These are phyloP conservation scores for Penicillium maclennaniae DNA, from an alignment of 495 filamentous ascomycete genomes.

Conservation along the genomic window DNA sequence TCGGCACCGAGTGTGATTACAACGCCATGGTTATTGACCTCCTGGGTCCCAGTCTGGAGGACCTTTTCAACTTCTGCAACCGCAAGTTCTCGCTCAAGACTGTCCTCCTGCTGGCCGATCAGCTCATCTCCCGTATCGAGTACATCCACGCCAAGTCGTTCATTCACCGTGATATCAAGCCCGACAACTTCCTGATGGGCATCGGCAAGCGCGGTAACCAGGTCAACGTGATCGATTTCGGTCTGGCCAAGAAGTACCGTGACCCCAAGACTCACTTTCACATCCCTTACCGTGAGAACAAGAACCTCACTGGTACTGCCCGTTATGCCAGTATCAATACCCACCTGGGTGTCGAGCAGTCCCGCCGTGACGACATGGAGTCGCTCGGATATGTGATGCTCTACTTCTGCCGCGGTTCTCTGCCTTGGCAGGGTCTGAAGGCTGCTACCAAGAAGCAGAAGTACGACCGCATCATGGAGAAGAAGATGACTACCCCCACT, in stretches of 20 bases:
- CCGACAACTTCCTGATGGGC: slow-evolving; percentile 99
- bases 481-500: slow-evolving; percentile 99
- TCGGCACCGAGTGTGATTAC: slow-evolving; percentile 99
- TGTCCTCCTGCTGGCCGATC: slow-evolving; percentile 95
- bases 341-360: slow-evolving; percentile 97
- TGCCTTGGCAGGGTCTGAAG: slow-evolving; percentile 99
- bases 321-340: slow-evolving; percentile 99
- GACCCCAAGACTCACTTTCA: slow-evolving; percentile 99
- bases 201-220: slow-evolving; percentile 99
- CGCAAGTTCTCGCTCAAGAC: slow-evolving; percentile 99
- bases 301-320: slow-evolving; percentile 98
- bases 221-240: slow-evolving; percentile 99
- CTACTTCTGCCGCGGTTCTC: slow-evolving; percentile 98
- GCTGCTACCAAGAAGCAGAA: slow-evolving; percentile 99
- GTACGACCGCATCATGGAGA: slow-evolving; percentile 99
- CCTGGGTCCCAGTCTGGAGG: slow-evolving; percentile 94
- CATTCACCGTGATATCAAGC: slow-evolving; percentile 99
- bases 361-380: slow-evolving; percentile 99
- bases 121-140: slow-evolving; percentile 98
- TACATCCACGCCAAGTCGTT: slow-evolving; percentile 99
- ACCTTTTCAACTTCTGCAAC: slow-evolving; percentile 99
- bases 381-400: slow-evolving; percentile 99
- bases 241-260: slow-evolving; percentile 99
- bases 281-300: slow-evolving; percentile 99
- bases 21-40: slow-evolving; percentile 99